Conservation (phyloP, 495 filamentous ascomycete species). For the Annulohypoxylon nitens region DNA sequence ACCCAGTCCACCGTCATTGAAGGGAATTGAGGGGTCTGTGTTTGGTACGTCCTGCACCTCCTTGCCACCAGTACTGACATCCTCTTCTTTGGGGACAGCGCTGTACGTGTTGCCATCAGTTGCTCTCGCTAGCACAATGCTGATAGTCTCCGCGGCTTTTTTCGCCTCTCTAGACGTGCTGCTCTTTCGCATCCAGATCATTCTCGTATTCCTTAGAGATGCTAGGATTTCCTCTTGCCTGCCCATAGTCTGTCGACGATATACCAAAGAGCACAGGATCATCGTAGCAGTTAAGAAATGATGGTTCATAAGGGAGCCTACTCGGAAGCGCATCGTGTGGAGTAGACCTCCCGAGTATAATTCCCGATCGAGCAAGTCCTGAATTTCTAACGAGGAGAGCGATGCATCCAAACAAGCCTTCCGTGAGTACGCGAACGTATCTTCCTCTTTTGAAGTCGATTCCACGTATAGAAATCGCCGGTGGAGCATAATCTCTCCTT, state of each 20-base stretch:
- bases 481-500: constrained; percentile 57
- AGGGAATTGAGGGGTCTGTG: constrained; percentile 2
- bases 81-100: not conserved
- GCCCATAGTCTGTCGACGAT: constrained; percentile 24
- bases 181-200: constrained; percentile 39
- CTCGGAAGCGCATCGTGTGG: constrained; percentile 46
- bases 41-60: not conserved
- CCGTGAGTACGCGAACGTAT: constrained; percentile 44
- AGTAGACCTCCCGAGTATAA: constrained; percentile 48
- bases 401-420: constrained; percentile 43
- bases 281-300: constrained; percentile 51
- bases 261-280: constrained; percentile 52
- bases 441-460: constrained; percentile 44
- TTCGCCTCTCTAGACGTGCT: constrained; percentile 30
- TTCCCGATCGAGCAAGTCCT: constrained; percentile 49
- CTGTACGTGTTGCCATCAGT: not conserved
- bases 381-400: constrained; percentile 31
- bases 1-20: not conserved
- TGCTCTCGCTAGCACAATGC: constrained; percentile 35
- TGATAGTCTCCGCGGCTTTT: constrained; percentile 39
- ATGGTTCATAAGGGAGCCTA: constrained; percentile 44
- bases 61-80: constrained; percentile 4
- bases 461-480: constrained; percentile 51
- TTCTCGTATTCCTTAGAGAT: constrained; percentile 29
- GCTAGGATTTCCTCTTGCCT: constrained; percentile 30